Evolutionary conservation across 2,329 filamentous ascomycete genomes (phyloP).

Genomic region (Huntiella moniliformis): DNA sequence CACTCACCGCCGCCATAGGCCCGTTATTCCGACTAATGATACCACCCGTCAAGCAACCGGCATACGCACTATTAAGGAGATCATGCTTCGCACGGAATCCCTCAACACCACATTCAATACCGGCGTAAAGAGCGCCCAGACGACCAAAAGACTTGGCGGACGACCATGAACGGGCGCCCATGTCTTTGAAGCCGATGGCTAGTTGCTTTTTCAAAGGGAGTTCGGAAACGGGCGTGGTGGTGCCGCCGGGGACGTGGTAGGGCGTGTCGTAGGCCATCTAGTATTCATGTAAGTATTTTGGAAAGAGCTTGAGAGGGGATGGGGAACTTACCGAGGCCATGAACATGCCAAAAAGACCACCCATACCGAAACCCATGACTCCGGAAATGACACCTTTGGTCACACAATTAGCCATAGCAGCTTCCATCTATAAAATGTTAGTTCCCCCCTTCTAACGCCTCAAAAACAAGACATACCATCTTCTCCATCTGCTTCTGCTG

Average conservation of each 20-base stretch:
- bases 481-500: conserved; percentile 13
- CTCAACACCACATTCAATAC: conserved; percentile 92
- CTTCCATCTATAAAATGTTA: conserved; percentile 43
- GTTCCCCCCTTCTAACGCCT: not conserved
- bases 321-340: conserved; percentile 67
- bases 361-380: conserved; percentile 83
- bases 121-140: conserved; percentile 76
- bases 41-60: conserved; percentile 81
- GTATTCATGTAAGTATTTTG: not conserved
- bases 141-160: conserved; percentile 90
- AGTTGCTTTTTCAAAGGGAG: conserved; percentile 76
- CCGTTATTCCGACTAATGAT: conserved; percentile 73
- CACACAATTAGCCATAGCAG: conserved; percentile 78
- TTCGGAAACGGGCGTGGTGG: conserved; percentile 25
- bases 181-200: conserved; percentile 74
- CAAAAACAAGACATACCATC: conserved; percentile 8
- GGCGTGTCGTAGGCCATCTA: conserved; percentile 98
- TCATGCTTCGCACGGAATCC: conserved; percentile 88
- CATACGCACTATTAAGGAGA: conserved; percentile 65
- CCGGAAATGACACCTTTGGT: conserved; percentile 80
- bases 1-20: conserved; percentile 70
- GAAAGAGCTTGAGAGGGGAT: not conserved
- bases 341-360: conserved; percentile 87
- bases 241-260: conserved; percentile 35
- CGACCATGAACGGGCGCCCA: conserved; percentile 66